Evolutionary conservation across 768 basidiomycete genomes (phyloP).

Genomic region (Amanita pseudoporphyria): DNA sequence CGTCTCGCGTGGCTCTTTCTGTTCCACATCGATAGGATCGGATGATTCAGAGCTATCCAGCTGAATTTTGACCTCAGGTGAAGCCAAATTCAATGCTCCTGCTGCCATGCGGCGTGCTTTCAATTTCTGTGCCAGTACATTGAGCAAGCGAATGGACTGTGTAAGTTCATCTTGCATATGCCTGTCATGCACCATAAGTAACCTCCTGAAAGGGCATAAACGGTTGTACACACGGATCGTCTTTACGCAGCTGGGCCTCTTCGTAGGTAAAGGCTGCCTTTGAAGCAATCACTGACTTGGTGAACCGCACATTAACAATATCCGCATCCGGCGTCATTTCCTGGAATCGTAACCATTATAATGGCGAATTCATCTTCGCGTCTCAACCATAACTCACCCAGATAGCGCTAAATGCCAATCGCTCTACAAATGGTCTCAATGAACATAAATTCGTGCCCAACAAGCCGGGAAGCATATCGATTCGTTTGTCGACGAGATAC

Average conservation of each 20-base stretch:
- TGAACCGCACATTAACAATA: slow-evolving; percentile 84
- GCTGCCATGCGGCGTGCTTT: slow-evolving; percentile 84
- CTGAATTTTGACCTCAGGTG: slow-evolving; percentile 97
- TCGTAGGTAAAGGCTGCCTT: slow-evolving; percentile 97
- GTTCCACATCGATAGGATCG: slow-evolving; percentile 95
- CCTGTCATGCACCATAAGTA: slow-evolving; percentile 26
- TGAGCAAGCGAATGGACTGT: slow-evolving; percentile 79
- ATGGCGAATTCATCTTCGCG: not conserved
- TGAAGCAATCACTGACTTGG: slow-evolving; percentile 93
- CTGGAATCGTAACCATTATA: slow-evolving; percentile 28
- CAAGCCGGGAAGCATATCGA: slow-evolving; percentile 94
- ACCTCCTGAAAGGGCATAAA: not conserved
- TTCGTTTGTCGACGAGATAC: slow-evolving; percentile 95
- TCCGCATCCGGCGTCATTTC: slow-evolving; percentile 85
- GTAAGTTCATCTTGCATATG: slow-evolving; percentile 75
- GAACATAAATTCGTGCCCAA: slow-evolving; percentile 96
- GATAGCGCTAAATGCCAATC: slow-evolving; percentile 90
- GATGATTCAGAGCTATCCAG: slow-evolving; percentile 88
- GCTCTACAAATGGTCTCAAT: slow-evolving; percentile 83
- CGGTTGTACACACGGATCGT: slow-evolving; percentile 60
- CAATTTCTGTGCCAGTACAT: slow-evolving; percentile 76
- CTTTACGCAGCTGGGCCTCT: slow-evolving; percentile 90
- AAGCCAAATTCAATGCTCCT: slow-evolving; percentile 96
- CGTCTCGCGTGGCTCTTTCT: slow-evolving; percentile 86
- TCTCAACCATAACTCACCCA: slow-evolving; percentile 54